Conservation (phyloP, 2,329 filamentous ascomycete species). For the Nemania sp. region DNA sequence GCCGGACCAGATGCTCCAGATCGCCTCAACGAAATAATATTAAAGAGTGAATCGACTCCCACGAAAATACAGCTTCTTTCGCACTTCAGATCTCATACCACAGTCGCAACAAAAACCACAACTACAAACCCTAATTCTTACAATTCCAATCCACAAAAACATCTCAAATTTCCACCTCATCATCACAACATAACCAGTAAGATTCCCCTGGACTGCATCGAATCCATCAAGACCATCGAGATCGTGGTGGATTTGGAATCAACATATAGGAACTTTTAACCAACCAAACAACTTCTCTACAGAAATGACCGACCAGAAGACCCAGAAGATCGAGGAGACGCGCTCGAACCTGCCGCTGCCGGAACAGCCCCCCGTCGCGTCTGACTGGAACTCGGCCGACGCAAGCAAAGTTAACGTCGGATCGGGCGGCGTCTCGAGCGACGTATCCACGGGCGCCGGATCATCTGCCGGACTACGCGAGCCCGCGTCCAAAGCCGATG, state of each 20-base stretch:
- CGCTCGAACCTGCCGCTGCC: conserved; percentile 77
- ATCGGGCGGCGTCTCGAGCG: conserved; percentile 58
- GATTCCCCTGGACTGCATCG: background rate
- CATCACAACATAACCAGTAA: conserved; percentile 11
- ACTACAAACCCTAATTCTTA: background rate
- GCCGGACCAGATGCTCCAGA: conserved; percentile 14
- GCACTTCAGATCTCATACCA: no score
- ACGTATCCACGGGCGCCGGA: conserved; percentile 54
- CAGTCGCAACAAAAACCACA: no score
- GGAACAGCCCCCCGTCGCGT: conserved; percentile 73
- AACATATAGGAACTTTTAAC: no score
- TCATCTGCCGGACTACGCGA: conserved; percentile 58
- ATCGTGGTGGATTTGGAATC: no score
- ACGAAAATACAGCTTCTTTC: no score
- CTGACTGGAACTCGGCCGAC: conserved; percentile 78
- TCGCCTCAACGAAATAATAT: background rate
- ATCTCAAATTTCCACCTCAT: background rate
- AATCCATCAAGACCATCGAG: no score
- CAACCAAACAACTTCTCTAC: conserved; percentile 1
- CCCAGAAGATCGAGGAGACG: conserved; percentile 63
- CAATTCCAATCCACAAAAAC: background rate
- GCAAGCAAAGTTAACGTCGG: conserved; percentile 70
- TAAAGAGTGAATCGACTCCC: background rate
- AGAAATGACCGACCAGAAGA: conserved; percentile 27
- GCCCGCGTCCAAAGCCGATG: conserved; percentile 60